Evolutionary conservation across 192 early-diverging fungal genomes (phyloP).

Genomic region (Podila epicladia): DNA sequence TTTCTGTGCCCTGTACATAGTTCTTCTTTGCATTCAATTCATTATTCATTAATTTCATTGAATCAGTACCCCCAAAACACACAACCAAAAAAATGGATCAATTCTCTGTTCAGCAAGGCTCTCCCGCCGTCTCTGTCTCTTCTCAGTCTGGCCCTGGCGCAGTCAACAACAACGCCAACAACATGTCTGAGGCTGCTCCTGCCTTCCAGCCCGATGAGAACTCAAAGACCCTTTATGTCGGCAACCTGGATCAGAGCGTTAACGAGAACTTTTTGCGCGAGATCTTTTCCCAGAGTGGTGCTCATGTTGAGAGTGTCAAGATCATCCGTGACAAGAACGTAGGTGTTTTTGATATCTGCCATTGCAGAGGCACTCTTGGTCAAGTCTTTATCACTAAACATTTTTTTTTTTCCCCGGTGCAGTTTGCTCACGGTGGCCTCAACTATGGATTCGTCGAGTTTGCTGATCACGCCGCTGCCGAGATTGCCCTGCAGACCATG

Average conservation of each 20-base stretch:
- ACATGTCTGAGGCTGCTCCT: slow-evolving; percentile 24
- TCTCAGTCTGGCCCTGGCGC: slow-evolving; percentile 17
- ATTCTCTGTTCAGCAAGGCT: slow-evolving; percentile 37
- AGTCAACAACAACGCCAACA: neutral
- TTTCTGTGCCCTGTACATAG: neutral
- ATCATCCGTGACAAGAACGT: slow-evolving; percentile 82
- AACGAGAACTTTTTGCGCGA: slow-evolving; percentile 78
- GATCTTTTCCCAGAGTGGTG: slow-evolving; percentile 74
- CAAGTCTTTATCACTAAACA: slow-evolving; percentile 8
- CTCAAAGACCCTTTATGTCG: slow-evolving; percentile 81
- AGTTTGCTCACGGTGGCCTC: slow-evolving; percentile 71
- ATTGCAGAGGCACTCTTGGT: neutral
- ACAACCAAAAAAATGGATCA: slow-evolving; percentile 44
- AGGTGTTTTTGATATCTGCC: slow-evolving; percentile 30
- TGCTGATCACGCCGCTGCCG: slow-evolving; percentile 75
- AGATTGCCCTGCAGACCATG: slow-evolving; percentile 72
- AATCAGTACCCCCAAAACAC: neutral
- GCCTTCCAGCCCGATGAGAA: slow-evolving; percentile 55
- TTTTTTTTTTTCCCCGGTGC: neutral
- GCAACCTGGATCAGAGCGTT: slow-evolving; percentile 85
- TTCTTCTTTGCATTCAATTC: neutral
- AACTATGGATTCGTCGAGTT: slow-evolving; percentile 95
- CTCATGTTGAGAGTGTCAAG: slow-evolving; percentile 75
- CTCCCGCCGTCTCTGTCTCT: slow-evolving; percentile 15
- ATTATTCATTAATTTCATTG: neutral